Conservation (phyloP, 257 asterid species). For the Apocynum venetum region DNA sequence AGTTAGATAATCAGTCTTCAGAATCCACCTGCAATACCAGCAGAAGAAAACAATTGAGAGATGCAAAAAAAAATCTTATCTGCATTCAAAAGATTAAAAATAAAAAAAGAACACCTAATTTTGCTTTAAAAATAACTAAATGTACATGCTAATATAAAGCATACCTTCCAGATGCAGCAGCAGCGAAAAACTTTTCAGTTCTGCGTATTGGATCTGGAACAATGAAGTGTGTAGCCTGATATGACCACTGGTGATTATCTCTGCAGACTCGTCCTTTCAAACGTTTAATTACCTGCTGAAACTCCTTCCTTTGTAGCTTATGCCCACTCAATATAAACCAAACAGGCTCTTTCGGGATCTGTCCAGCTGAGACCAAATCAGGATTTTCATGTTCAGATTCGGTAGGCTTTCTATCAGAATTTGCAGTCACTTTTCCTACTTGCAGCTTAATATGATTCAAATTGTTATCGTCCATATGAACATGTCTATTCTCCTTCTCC, state of each 20-base stretch:
- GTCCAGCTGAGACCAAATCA: constrained; percentile 12
- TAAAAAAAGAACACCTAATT: neutral
- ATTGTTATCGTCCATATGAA: constrained; percentile 11
- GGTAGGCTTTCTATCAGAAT: constrained; percentile 20
- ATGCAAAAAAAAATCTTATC: neutral
- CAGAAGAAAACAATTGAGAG: constrained; percentile 4
- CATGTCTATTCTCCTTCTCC: constrained; percentile 45
- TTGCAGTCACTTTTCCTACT: constrained; percentile 23
- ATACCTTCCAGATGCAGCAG: constrained; percentile 98
- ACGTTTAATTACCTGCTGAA: constrained; percentile 60
- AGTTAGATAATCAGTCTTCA: constrained; percentile 74
- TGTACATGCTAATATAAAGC: neutral
- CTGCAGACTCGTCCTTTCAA: constrained; percentile 74
- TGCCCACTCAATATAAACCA: constrained; percentile 84
- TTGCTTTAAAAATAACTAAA: neutral
- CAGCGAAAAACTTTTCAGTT: constrained; percentile 94
- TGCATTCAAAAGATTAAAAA: neutral
- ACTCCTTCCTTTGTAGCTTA: constrained; percentile 78
- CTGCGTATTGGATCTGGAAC: constrained; percentile 82
- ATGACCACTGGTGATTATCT: constrained; percentile 93
- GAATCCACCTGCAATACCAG: constrained; percentile 76
- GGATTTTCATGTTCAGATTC: constrained; percentile 11
- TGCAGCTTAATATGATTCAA: constrained; percentile 21
- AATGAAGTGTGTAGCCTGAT: constrained; percentile 90
- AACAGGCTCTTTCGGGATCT: constrained; percentile 34